Percentiles rank a stretch among this genome's conserved stretches.
Evolutionary conservation across 106 monocot species (phyloP).

Genomic region (Acorus gramineus): DNA sequence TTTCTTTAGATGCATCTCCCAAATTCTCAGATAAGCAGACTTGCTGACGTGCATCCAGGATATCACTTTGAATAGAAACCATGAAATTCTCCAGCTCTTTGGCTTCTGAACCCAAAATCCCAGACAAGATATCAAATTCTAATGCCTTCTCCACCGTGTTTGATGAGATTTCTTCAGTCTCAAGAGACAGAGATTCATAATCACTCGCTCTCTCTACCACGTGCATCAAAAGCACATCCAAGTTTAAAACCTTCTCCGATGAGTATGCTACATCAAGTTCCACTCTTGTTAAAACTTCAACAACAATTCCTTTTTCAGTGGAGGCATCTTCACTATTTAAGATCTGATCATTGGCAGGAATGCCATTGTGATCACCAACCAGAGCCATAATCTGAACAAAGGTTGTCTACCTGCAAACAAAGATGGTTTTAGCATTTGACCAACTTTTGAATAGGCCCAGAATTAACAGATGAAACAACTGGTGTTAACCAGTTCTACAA

Average conservation of each 20-base stretch:
- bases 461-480: too few relatives aligned
- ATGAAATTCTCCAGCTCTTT: constrained; percentile 61
- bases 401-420: too few relatives aligned
- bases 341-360: too few relatives aligned
- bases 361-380: too few relatives aligned
- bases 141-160: constrained; percentile 34
- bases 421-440: too few relatives aligned
- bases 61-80: constrained; percentile 32
- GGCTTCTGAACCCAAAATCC: constrained; percentile 53
- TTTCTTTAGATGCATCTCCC: constrained; percentile 22
- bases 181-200: constrained; percentile 24
- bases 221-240: constrained; percentile 58
- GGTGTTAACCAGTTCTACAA: too few relatives aligned
- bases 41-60: constrained; percentile 20
- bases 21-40: neutral
- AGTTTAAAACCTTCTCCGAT: constrained; percentile 59
- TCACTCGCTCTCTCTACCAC: constrained; percentile 25
- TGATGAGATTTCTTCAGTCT: constrained; percentile 21
- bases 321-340: too few relatives aligned
- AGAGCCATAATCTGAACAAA: too few relatives aligned
- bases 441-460: too few relatives aligned
- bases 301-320: constrained; percentile 1
- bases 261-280: constrained; percentile 50
- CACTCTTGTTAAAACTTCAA: constrained; percentile 30
- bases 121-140: constrained; percentile 55